Evolutionary conservation across 768 basidiomycete species (phyloP).

Genomic region (Russula compacta): DNA sequence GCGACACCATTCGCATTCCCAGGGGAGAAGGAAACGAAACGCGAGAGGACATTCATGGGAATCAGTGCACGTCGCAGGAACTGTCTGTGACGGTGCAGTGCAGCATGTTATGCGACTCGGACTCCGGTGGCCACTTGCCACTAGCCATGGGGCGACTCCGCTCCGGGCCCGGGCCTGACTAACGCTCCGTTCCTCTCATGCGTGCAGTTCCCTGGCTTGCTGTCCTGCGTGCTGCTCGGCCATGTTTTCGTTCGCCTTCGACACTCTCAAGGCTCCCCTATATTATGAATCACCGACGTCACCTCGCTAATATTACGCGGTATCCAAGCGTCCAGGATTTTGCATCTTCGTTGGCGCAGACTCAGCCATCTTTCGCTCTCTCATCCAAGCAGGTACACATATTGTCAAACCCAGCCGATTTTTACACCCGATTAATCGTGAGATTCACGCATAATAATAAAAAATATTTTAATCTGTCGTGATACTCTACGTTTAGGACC

Average conservation of each 20-base stretch:
- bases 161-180: background rate
- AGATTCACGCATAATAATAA: background rate
- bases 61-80: background rate
- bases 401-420: slow-evolving; percentile 9
- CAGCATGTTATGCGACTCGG: background rate
- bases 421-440: slow-evolving; percentile 16
- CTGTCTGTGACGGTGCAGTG: background rate
- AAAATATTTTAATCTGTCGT: background rate
- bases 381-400: slow-evolving; percentile 15
- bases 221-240: background rate
- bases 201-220: background rate
- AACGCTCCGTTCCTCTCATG: background rate
- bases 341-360: slow-evolving; percentile 14
- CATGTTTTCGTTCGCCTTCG: background rate
- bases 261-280: background rate
- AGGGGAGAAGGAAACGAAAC: background rate
- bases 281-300: background rate
- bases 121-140: background rate
- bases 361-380: slow-evolving; percentile 16
- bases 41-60: slow-evolving; percentile 1
- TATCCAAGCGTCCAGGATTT: slow-evolving; percentile 12
- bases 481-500: slow-evolving; percentile 38
- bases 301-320: background rate
- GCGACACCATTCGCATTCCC: background rate
- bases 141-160: background rate